Conservation (phyloP, 768 basidiomycete genomes). For the Terana coerulea region DNA sequence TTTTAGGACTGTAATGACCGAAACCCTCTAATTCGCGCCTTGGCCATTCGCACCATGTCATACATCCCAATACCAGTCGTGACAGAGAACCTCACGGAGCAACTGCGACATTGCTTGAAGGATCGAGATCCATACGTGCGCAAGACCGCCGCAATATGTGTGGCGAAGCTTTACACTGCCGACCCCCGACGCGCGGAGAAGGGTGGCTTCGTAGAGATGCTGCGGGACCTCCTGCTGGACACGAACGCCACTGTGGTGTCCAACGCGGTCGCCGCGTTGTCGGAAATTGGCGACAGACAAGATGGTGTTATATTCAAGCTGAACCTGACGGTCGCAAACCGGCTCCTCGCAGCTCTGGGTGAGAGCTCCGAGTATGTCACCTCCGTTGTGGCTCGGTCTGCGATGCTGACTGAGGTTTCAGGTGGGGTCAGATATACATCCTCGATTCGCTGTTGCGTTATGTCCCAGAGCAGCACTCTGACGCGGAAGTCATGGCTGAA, state of each 20-base stretch:
- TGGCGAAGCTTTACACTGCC: conserved; percentile 90
- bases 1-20: conserved; percentile 89
- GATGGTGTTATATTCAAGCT: conserved; percentile 92
- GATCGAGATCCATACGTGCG: conserved; percentile 97
- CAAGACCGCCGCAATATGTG: conserved; percentile 97
- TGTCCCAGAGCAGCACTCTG: conserved; percentile 82
- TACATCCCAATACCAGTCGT: conserved; percentile 94
- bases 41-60: conserved; percentile 99
- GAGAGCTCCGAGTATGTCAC: conserved; percentile 94
- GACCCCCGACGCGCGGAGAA: conserved; percentile 86
- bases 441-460: conserved; percentile 91
- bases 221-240: conserved; percentile 91
- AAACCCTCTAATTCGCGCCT: conserved; percentile 93
- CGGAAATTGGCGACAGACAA: conserved; percentile 95
- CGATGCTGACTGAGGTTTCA: conserved; percentile 30
- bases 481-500: conserved; percentile 95
- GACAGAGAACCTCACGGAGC: conserved; percentile 81
- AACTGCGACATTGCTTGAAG: conserved; percentile 86
- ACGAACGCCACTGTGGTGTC: conserved; percentile 95
- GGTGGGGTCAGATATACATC: conserved; percentile 99
- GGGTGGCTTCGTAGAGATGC: conserved; percentile 85
- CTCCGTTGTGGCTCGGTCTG: not conserved
- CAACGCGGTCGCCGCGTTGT: conserved; percentile 93
- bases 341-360: conserved; percentile 83
- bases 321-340: conserved; percentile 83